Percentiles rank a stretch among this genome's conserved stretches.
Conservation (phyloP, 805 yeast species). For the Ascoidea rubescens region DNA sequence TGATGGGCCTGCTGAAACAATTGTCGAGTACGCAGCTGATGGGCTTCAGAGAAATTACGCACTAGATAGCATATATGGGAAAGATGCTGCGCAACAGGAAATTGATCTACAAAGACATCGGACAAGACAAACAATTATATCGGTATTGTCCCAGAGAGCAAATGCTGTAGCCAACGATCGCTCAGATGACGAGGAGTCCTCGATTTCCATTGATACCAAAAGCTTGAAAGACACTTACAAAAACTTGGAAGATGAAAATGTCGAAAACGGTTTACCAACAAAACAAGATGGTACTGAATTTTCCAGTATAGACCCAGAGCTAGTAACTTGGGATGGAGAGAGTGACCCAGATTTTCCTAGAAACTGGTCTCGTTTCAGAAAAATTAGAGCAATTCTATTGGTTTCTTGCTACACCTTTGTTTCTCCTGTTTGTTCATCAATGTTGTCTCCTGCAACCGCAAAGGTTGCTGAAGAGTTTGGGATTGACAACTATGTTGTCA, state of each 20-base stretch:
- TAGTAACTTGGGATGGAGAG: constrained; percentile 52
- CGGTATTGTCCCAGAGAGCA: constrained; percentile 13
- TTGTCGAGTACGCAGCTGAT: not conserved
- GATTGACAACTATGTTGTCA: constrained; percentile 26
- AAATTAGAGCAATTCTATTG: constrained; percentile 30
- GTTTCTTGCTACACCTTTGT: constrained; percentile 43
- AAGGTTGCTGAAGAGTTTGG: constrained; percentile 31
- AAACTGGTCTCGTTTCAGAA: constrained; percentile 35
- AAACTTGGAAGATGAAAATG: not conserved
- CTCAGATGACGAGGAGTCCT: not conserved
- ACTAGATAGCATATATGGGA: constrained; percentile 20
- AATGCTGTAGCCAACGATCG: not conserved
- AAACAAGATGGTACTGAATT: constrained; percentile 37
- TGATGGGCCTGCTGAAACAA: not conserved
- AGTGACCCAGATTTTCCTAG: constrained; percentile 52
- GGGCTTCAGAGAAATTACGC: not conserved
- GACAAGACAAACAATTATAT: constrained; percentile 27
- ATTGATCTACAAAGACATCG: constrained; percentile 24
- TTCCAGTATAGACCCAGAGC: constrained; percentile 41
- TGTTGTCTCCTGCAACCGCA: constrained; percentile 46
- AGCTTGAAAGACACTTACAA: not conserved
- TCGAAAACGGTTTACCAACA: constrained; percentile 15
- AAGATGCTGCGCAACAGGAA: constrained; percentile 18
- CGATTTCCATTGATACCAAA: not conserved
- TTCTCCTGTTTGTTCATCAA: constrained; percentile 49